These are phyloP conservation scores for Luvunga scandens DNA, from an alignment of 345 rosid species.

Conservation along the genomic window DNA sequence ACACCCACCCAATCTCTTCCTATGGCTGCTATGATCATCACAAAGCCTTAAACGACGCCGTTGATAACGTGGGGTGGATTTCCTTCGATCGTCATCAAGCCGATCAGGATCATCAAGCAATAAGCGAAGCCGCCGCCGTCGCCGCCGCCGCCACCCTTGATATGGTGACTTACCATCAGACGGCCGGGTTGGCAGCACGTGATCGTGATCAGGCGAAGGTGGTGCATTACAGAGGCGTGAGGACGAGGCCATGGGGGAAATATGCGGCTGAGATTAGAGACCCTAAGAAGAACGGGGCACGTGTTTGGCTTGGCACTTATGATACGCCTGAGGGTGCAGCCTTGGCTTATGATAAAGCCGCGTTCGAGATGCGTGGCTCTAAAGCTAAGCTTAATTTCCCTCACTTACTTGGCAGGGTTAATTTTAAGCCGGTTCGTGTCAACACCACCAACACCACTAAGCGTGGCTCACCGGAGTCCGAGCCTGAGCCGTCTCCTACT, in stretches of 20 bases:
- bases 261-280: slow-evolving; percentile 36
- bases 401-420: slow-evolving; percentile 42
- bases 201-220: background rate
- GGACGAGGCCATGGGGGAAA: slow-evolving; percentile 40
- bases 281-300: slow-evolving; percentile 25
- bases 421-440: slow-evolving; percentile 41
- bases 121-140: background rate
- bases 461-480: slow-evolving; percentile 29
- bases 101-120: too few species aligned
- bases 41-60: background rate
- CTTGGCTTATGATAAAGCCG: slow-evolving; percentile 56
- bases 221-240: slow-evolving; percentile 20
- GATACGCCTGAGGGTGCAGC: slow-evolving; percentile 29
- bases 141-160: background rate
- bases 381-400: slow-evolving; percentile 63
- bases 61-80: background rate
- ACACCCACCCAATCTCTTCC: too few species aligned
- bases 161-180: background rate
- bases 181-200: background rate
- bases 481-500: background rate
- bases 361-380: slow-evolving; percentile 50
- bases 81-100: background rate
- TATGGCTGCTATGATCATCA: background rate
- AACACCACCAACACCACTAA: slow-evolving; percentile 23
- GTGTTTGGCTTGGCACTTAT: slow-evolving; percentile 22